A percentile compares a stretch with the other conserved stretches of the same genome.
Evolutionary conservation across 1,284 basidiomycete genomes (phyloP).

Genomic region (Porodaedalea pini): DNA sequence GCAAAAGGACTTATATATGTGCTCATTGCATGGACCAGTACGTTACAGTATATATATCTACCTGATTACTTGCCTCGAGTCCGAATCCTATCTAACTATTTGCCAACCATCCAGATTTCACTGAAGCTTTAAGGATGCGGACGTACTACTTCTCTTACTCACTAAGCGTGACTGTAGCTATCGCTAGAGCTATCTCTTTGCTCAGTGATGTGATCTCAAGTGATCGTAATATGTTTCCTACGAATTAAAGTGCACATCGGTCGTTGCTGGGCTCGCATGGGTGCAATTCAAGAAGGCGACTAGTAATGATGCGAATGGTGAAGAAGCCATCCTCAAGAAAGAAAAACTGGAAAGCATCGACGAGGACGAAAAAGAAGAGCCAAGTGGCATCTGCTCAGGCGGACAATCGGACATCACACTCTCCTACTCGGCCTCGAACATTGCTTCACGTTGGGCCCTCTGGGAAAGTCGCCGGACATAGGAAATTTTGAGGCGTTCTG

Average conservation of each 20-base stretch:
- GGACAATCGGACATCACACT: slow-evolving; percentile 21
- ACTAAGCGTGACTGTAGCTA: slow-evolving; percentile 22
- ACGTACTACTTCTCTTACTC: slow-evolving; percentile 27
- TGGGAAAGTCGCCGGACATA: slow-evolving; percentile 2
- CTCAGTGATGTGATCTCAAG: slow-evolving; percentile 22
- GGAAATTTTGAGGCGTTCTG: slow-evolving; percentile 30
- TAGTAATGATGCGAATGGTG: background rate
- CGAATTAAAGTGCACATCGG: slow-evolving; percentile 25
- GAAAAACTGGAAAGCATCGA: slow-evolving; percentile 22
- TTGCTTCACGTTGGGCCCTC: slow-evolving; percentile 22
- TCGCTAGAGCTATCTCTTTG: slow-evolving; percentile 19
- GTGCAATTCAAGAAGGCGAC: slow-evolving; percentile 10
- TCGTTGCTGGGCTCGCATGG: slow-evolving; percentile 18
- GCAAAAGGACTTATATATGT: slow-evolving; percentile 23
- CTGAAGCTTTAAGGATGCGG: slow-evolving; percentile 24
- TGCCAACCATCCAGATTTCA: slow-evolving; percentile 25
- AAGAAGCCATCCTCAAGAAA: slow-evolving; percentile 15
- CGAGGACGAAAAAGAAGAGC: slow-evolving; percentile 25
- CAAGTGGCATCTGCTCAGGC: slow-evolving; percentile 30
- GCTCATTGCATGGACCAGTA: slow-evolving; percentile 23
- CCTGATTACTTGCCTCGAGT: background rate
- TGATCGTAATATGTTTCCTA: slow-evolving; percentile 20
- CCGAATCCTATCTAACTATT: background rate
- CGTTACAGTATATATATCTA: slow-evolving; percentile 8
- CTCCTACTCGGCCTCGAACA: slow-evolving; percentile 23